A percentile compares a stretch with the other conserved stretches of the same genome.
These are phyloP conservation scores for Mortierella sp. DNA, from an alignment of 371 early-diverging fungal genomes.

Conservation along the genomic window DNA sequence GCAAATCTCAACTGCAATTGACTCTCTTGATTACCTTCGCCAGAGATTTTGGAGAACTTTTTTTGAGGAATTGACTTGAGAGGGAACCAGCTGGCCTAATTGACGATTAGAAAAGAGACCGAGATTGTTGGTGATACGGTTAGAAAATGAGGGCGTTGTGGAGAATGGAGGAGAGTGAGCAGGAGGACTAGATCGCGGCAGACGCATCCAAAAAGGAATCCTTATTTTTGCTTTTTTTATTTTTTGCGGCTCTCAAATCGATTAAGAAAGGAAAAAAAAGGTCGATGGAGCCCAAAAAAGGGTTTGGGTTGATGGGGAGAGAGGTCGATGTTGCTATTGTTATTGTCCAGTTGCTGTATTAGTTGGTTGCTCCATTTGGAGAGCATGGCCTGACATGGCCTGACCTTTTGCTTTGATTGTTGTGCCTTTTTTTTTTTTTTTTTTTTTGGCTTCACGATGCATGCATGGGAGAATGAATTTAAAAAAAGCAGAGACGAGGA, in stretches of 20 bases:
- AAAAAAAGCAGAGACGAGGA: constrained; percentile 1
- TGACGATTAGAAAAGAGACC: not conserved
- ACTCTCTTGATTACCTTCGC: constrained; percentile 33
- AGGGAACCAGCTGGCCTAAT: constrained; percentile 43
- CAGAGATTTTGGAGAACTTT: constrained; percentile 50
- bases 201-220: not conserved
- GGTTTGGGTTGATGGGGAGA: not conserved
- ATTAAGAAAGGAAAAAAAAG: not conserved
- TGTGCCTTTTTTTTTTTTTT: not conserved
- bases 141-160: not conserved
- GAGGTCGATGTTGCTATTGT: not conserved
- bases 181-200: not conserved
- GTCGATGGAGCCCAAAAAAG: constrained; percentile 15
- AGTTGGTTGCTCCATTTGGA: not conserved
- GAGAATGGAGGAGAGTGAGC: not conserved
- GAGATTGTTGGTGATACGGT: not conserved
- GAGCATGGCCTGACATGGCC: constrained; percentile 13
- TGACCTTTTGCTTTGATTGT: constrained; percentile 1
- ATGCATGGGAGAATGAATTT: not conserved
- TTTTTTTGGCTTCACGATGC: not conserved
- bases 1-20: not conserved
- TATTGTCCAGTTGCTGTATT: not conserved
- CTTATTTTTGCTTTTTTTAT: not conserved
- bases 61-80: constrained; percentile 43
- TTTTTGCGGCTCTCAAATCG: constrained; percentile 3